Evolutionary conservation across 345 rosid genomes (phyloP).

Genomic region (Fremontodendron californicum): DNA sequence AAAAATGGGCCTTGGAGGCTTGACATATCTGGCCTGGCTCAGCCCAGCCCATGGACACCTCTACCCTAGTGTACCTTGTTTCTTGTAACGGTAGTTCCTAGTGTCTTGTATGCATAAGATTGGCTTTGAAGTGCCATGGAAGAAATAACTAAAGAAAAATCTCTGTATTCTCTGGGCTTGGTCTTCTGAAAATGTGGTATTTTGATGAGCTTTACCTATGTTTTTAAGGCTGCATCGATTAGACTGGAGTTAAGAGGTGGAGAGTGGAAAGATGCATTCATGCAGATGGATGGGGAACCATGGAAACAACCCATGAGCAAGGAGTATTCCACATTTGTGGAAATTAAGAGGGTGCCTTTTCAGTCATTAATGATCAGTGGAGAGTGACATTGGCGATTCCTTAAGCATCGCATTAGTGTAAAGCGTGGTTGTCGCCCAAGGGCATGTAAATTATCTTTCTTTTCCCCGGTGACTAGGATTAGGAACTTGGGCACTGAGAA

Average conservation of each 20-base stretch:
- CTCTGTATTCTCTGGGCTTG: too few relatives aligned
- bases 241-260: conserved; percentile 86
- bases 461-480: background rate
- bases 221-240: conserved; percentile 73
- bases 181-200: background rate
- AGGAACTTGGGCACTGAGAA: background rate
- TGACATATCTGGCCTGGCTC: too few relatives aligned
- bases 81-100: background rate
- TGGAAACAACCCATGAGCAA: conserved; percentile 84
- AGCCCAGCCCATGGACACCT: too few relatives aligned
- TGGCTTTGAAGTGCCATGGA: too few relatives aligned
- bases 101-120: background rate
- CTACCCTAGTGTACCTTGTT: too few relatives aligned
- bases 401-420: background rate
- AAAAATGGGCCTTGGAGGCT: too few relatives aligned
- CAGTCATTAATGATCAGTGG: conserved; percentile 69
- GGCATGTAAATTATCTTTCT: conserved; percentile 20
- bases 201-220: background rate
- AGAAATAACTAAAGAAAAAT: too few relatives aligned
- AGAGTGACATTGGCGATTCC: conserved; percentile 27
- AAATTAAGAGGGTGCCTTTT: conserved; percentile 73
- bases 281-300: conserved; percentile 99
- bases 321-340: conserved; percentile 71
- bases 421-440: background rate
- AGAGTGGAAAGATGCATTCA: conserved; percentile 76